Evolutionary conservation across 106 monocot genomes (phyloP), one percentile per base, ranked within the genome.

Genomic region (Ottelia alismoides): DNA sequence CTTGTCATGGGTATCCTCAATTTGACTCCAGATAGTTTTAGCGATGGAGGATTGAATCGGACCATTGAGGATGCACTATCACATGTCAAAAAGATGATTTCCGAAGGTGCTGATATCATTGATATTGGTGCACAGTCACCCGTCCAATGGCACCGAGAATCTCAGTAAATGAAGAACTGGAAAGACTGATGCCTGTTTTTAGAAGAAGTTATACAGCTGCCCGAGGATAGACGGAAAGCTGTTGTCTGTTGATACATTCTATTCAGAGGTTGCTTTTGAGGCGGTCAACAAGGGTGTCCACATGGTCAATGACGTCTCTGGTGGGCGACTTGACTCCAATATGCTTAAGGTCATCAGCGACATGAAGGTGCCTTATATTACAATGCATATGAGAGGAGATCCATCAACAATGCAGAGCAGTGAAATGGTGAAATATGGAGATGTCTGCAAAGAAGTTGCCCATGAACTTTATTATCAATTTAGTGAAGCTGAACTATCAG

Each of bases 331-430:
- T 56, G 84, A 94, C 51, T 72, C 94, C 11, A 52, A 64, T 22
- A 84, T 94, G 50, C 66, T 84, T 17, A 29, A 31, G 30, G 63
- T 73, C 19, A 84, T 84, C 19, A 68, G 62, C 25, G 62, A 76
- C 14, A 71, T 88, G 12, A 70, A 74, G 20, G 84, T 94, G 47
- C 81, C 88, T 22, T 94, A 72, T 54, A 28, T 88, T 47, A 29
- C 40, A 1, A 94, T 94, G 94, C 94, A 94, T 43, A 84, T 88
- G 94, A 84, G 88, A 66, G 94, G 94, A 24, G 81, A 94, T 76
- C 88, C 94, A 32, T 71, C 46, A 46, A 88, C 88, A 4, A 94
- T 94, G 94, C 88, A 88, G 57, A 75, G 45, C 40, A 62, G 64
- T 49, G 30, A 73, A 44, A 94, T 84, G 53, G 53, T 81, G 17